Base-by-base conservation (phyloP, 495 filamentous ascomycete genomes). In the Hypoxylon rickii region DNA sequence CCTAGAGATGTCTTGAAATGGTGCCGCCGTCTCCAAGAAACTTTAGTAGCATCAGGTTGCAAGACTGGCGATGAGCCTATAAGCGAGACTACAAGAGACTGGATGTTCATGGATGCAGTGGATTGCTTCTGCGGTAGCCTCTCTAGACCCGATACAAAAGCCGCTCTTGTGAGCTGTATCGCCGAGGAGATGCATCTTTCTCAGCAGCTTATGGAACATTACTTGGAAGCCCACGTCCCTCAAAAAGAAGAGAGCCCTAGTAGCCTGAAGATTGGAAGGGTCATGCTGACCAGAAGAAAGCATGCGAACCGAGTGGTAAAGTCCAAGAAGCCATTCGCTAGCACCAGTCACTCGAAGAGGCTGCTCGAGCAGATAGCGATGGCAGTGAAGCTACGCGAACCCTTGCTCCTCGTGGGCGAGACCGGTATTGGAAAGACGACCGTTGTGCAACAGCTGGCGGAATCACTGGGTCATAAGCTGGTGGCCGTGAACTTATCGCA, bases 341-440 rank as follows among this genome's bases (percentile, higher is more conserved):
- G 79, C 12, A 92, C 88, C n/a, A 80, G 74, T 17, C 86, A 90
- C 64, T 87, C 86, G 0, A 79, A 82, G 43, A 75, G 86, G 46
- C 69, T 89, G 7, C 73, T 97, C 55, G 94, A 99, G 65, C 89
- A 93, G 68, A 86, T 96, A 51, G 86, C 88, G 3, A 85, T 88
- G 21, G 86, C 92, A 1, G 81, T 97, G 11, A 83, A 87, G 50
- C 84, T 92, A 69, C 81, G 83, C 3, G 95, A 99, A 65, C 94
- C 95, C 1, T 82, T 96, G 7, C 73, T 99, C 20, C 83, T 99
- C 43, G 94, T 99, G 31, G 95, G 95, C 56, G 95, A 99, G 73
- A 99, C 95, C 2, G 95, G 95, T 73, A 96, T 94, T 42, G 95
- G 95, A 64, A 99, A 99, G 72, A 99, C 95, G 1, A 92, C 92